These are phyloP conservation scores for Rhynchosporium graminicola DNA, from an alignment of 2,329 filamentous ascomycete genomes.

Conservation along the genomic window DNA sequence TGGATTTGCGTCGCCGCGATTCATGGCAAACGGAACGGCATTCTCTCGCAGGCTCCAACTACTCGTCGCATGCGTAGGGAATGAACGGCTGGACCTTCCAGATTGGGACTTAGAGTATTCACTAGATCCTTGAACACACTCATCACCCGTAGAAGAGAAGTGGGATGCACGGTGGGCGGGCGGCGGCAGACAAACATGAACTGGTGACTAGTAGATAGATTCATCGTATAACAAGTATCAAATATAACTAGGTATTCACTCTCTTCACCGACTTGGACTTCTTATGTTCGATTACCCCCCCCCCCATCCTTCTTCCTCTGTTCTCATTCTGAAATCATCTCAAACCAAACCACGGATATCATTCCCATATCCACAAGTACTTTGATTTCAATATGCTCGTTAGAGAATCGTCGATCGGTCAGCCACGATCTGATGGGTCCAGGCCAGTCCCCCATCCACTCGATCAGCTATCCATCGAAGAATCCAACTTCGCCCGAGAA, in stretches of 20 bases:
- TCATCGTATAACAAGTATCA: conserved; percentile 1
- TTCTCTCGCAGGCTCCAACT: background rate
- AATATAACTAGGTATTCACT: no score
- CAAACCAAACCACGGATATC: background rate
- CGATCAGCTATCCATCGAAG: conserved; percentile 47
- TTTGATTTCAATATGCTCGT: conserved; percentile 19
- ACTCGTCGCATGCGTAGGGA: background rate
- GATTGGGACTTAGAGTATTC: conserved; percentile 14
- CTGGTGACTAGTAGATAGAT: conserved; percentile 7
- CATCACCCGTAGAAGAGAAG: conserved; percentile 16
- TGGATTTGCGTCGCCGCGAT: no score
- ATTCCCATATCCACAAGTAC: background rate
- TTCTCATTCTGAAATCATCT: background rate
- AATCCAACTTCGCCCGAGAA: conserved; percentile 54
- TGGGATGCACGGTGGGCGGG: conserved; percentile 13
- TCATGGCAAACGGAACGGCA: no score
- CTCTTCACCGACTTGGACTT: no score
- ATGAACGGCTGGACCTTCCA: conserved; percentile 13
- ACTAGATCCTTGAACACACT: conserved; percentile 1
- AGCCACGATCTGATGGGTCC: conserved; percentile 17
- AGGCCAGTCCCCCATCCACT: conserved; percentile 47
- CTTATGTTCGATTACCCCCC: background rate
- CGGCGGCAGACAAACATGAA: background rate
- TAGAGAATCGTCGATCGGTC: conserved; percentile 20
- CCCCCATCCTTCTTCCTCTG: background rate